Conservation (phyloP, 441 rosid species). For the Francoa sonchifolia region DNA sequence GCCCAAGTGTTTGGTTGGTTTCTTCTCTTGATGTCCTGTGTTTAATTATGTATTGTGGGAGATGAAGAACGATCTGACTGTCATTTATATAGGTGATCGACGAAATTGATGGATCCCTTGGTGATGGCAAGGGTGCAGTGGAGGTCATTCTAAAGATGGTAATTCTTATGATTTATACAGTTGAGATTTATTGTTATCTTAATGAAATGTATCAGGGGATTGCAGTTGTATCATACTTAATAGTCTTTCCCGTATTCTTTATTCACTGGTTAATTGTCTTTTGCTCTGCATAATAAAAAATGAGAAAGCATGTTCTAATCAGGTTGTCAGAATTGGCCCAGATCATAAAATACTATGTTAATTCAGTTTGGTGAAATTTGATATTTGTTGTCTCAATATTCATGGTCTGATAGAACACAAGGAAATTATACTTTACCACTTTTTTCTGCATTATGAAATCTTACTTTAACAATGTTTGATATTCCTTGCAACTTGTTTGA, state of each 20-base stretch:
- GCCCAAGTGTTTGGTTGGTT: conserved; percentile 89
- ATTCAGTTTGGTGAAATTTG: no score
- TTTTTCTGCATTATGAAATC: no score
- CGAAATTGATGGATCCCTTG: conserved; percentile 98
- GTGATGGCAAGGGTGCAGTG: conserved; percentile 96
- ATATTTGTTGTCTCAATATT: no score
- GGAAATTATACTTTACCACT: no score
- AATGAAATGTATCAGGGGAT: neutral
- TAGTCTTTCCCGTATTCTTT: no score
- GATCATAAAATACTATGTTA: neutral
- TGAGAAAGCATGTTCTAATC: no score
- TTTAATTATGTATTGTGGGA: conserved; percentile 5
- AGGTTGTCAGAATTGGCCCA: neutral
- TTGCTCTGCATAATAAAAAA: no score
- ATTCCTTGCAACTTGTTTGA: no score
- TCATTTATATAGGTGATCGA: conserved; percentile 73
- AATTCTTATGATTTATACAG: conserved; percentile 20
- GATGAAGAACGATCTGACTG: conserved; percentile 13
- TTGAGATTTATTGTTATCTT: neutral
- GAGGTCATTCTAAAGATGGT: conserved; percentile 93
- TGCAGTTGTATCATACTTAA: no score
- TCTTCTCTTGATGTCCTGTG: conserved; percentile 7
- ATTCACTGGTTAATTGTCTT: no score
- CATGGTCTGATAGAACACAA: no score
- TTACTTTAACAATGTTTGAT: no score